phyloP scores from a whole-genome alignment of 306 rosid genomes.

The Luffa aegyptiaca region DNA sequence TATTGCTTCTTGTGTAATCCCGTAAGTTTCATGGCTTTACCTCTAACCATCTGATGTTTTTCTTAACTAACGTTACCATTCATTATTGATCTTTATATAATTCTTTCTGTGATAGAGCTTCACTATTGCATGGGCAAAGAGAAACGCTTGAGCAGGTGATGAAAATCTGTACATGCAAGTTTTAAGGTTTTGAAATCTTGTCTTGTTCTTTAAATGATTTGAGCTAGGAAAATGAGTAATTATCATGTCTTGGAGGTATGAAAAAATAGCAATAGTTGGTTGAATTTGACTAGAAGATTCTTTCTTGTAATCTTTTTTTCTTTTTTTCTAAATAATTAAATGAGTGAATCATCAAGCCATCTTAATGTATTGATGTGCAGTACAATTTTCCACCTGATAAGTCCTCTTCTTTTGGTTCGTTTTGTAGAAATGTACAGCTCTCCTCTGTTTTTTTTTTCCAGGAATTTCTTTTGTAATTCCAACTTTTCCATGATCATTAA shows the following conservation, averaged over 20 bases:
- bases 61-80: constrained; percentile 9
- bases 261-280: background rate
- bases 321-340: no score
- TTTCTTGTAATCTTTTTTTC: background rate
- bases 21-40: constrained; percentile 52
- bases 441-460: no score
- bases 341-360: background rate
- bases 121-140: constrained; percentile 75
- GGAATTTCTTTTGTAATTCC: no score
- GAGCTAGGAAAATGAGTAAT: background rate
- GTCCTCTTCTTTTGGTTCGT: no score
- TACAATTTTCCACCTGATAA: background rate
- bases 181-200: background rate
- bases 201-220: background rate
- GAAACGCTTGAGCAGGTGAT: constrained; percentile 76
- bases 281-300: background rate
- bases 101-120: constrained; percentile 41
- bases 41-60: constrained; percentile 12
- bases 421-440: no score
- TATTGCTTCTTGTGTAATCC: constrained; percentile 69
- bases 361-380: background rate
- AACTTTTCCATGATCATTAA: no score
- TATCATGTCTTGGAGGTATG: background rate
- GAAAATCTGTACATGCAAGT: constrained; percentile 16
- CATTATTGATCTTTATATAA: constrained; percentile 4